These are phyloP conservation scores for Fusarium tupiense DNA, from an alignment of 2,329 filamentous ascomycete genomes.

Conservation along the genomic window DNA sequence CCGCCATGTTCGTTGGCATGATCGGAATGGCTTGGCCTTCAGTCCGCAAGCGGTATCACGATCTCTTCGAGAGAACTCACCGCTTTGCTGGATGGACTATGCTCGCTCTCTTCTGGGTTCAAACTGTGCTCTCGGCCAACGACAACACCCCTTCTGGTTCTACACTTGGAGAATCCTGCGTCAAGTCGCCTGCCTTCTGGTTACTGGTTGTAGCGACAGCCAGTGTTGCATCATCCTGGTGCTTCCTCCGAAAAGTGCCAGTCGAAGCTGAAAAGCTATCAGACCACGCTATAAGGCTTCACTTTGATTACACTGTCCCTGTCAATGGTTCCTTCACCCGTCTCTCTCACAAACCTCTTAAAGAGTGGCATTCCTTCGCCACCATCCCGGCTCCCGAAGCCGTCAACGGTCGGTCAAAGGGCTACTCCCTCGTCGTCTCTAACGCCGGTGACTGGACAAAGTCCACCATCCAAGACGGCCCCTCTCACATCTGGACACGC, in stretches of 20 bases:
- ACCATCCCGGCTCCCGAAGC: slow-evolving; percentile 69
- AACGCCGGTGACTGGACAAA: slow-evolving; percentile 81
- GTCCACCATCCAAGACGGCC: slow-evolving; percentile 69
- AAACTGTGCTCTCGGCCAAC: slow-evolving; percentile 64
- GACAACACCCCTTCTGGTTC: slow-evolving; percentile 49
- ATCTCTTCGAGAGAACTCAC: slow-evolving; percentile 76
- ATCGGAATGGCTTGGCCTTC: slow-evolving; percentile 70
- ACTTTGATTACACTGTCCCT: slow-evolving; percentile 71
- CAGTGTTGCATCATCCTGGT: slow-evolving; percentile 77
- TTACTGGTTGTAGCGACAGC: slow-evolving; percentile 70
- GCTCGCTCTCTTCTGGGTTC: slow-evolving; percentile 72
- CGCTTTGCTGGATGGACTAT: slow-evolving; percentile 77
- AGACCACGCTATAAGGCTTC: slow-evolving; percentile 76
- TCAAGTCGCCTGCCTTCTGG: slow-evolving; percentile 66
- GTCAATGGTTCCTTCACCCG: slow-evolving; percentile 60
- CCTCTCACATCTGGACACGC: slow-evolving; percentile 71
- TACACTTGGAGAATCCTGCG: slow-evolving; percentile 51
- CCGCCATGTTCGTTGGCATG: slow-evolving; percentile 67
- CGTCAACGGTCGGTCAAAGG: slow-evolving; percentile 44
- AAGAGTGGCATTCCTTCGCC: slow-evolving; percentile 81
- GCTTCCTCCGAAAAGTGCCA: slow-evolving; percentile 72
- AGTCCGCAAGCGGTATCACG: slow-evolving; percentile 70
- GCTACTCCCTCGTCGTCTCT: slow-evolving; percentile 75
- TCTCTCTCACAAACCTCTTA: slow-evolving; percentile 69
- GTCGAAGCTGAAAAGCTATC: slow-evolving; percentile 77